A percentile compares a stretch with the other conserved stretches of the same genome.
These are phyloP conservation scores for Rosa hybrid DNA, from an alignment of 331 rosid genomes.

Conservation along the genomic window DNA sequence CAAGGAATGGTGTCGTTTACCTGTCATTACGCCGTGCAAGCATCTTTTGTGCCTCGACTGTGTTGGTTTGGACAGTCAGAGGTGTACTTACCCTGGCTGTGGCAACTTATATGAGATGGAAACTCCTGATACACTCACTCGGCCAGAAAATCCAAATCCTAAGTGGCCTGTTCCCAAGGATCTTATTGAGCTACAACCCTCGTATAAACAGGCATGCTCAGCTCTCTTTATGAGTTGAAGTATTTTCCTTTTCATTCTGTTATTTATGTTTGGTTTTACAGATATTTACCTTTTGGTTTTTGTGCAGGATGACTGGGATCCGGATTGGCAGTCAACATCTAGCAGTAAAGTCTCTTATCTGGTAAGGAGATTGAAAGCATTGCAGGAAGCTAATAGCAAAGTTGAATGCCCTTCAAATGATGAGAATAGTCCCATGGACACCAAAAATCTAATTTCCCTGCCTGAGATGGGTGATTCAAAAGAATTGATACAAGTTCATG, in stretches of 20 bases:
- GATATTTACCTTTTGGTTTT: slow-evolving; percentile 23
- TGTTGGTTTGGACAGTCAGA: slow-evolving; percentile 75
- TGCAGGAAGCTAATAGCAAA: slow-evolving; percentile 57
- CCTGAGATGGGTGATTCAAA: slow-evolving; percentile 34
- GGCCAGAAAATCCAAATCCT: slow-evolving; percentile 94
- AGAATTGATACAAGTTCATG: slow-evolving; percentile 28
- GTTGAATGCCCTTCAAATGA: slow-evolving; percentile 23
- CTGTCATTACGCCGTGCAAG: slow-evolving; percentile 87
- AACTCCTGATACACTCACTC: slow-evolving; percentile 72
- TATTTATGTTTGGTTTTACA: slow-evolving; percentile 11
- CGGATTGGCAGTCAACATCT: slow-evolving; percentile 98
- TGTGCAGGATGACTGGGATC: slow-evolving; percentile 94
- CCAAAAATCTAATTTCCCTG: slow-evolving; percentile 29
- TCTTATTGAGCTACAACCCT: slow-evolving; percentile 97
- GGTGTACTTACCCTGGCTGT: slow-evolving; percentile 86
- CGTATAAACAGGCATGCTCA: slow-evolving; percentile 86
- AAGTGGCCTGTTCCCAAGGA: slow-evolving; percentile 98
- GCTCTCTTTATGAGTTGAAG: slow-evolving; percentile 6
- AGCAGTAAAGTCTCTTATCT: slow-evolving; percentile 93
- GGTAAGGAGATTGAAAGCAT: slow-evolving; percentile 62
- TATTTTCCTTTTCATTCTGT: not conserved
- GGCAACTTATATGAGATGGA: slow-evolving; percentile 83
- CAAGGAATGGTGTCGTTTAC: slow-evolving; percentile 95
- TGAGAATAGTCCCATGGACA: slow-evolving; percentile 26
- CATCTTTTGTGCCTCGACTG: slow-evolving; percentile 93